Evolutionary conservation across 164 flowering plant species (phyloP).

Genomic region (Aristolochia californica): DNA sequence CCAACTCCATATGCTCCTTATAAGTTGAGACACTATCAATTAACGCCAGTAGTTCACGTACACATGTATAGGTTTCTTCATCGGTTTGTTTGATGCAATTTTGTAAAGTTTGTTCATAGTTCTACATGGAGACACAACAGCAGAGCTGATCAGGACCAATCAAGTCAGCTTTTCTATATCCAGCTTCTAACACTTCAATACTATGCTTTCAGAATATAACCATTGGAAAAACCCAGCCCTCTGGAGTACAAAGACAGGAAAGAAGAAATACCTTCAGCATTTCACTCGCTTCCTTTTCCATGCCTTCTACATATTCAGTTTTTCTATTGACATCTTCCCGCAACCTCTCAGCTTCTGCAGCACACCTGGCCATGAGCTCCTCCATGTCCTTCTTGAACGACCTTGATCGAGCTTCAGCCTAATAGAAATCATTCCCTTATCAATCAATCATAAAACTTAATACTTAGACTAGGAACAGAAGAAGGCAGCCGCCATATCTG

Average conservation of each 20-base stretch:
- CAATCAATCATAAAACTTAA: too few species aligned
- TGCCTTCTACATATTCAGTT: conserved; percentile 24
- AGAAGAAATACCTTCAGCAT: conserved; percentile 35
- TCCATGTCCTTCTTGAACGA: conserved; percentile 46
- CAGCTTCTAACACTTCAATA: neutral
- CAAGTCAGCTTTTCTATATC: neutral
- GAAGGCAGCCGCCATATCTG: too few species aligned
- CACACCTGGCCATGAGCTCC: conserved; percentile 40
- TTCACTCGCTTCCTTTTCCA: conserved; percentile 55
- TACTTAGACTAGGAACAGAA: too few species aligned
- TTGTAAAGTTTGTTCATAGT: conserved; percentile 34
- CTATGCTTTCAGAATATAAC: too few species aligned
- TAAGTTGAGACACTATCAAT: conserved; percentile 54
- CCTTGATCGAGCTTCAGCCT: conserved; percentile 51
- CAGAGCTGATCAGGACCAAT: neutral
- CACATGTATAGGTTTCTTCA: conserved; percentile 54
- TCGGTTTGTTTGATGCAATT: conserved; percentile 40
- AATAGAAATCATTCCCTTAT: conserved; percentile 3
- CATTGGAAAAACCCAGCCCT: too few species aligned
- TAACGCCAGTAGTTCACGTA: conserved; percentile 42
- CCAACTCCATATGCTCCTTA: conserved; percentile 51
- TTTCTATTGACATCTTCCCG: conserved; percentile 38
- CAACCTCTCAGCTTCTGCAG: conserved; percentile 37
- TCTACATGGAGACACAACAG: conserved; percentile 25
- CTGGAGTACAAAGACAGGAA: too few species aligned